These are phyloP conservation scores for Apiospora aurea DNA, from an alignment of 2,329 filamentous ascomycete genomes.

Conservation along the genomic window DNA sequence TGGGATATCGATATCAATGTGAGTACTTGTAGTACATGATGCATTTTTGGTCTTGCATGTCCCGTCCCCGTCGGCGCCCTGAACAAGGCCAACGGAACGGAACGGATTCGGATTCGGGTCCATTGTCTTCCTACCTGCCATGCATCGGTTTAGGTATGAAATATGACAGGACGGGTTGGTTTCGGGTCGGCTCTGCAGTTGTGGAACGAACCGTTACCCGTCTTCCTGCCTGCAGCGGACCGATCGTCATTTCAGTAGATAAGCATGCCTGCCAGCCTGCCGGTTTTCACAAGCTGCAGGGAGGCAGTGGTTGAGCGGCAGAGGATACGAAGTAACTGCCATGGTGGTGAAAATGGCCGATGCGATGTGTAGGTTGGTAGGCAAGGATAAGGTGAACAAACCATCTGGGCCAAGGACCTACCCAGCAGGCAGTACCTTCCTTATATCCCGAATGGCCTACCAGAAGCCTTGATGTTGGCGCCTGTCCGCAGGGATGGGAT, in stretches of 20 bases:
- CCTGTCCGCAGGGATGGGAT: not conserved
- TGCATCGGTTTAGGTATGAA: not conserved
- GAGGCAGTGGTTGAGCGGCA: too few species aligned
- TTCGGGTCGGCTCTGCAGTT: not conserved
- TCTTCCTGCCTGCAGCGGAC: not conserved
- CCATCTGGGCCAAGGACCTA: not conserved
- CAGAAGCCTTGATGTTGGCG: not conserved
- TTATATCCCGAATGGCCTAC: not conserved
- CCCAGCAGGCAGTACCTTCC: not conserved
- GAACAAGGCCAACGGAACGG: not conserved
- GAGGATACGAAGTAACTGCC: not conserved
- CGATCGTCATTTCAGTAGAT: not conserved
- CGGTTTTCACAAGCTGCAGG: not conserved
- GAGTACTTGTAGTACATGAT: not conserved
- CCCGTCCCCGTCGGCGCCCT: not conserved
- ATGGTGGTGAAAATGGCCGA: not conserved
- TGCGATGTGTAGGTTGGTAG: not conserved
- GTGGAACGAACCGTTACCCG: not conserved
- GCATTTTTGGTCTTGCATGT: not conserved
- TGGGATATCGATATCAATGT: too few species aligned
- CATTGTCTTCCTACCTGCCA: not conserved
- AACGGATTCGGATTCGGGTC: too few species aligned
- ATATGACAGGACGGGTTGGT: not conserved
- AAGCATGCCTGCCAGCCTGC: not conserved
- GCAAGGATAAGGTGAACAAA: not conserved